These are phyloP conservation scores for Trifolium repens DNA, from an alignment of 306 rosid genomes.

Conservation along the genomic window DNA sequence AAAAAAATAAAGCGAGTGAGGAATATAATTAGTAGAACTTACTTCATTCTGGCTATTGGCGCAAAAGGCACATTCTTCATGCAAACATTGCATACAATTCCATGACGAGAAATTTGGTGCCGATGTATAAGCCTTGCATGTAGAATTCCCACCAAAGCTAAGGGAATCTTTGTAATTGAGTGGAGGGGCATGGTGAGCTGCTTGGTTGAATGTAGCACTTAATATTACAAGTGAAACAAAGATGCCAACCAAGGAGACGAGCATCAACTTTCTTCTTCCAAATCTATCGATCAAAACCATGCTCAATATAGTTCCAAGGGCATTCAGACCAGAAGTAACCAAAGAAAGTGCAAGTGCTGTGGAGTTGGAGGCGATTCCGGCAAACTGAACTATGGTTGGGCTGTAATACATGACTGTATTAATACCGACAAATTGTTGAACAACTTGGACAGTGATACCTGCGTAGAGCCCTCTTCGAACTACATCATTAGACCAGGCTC, in stretches of 20 bases:
- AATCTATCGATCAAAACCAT: slow-evolving; percentile 65
- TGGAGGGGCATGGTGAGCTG: slow-evolving; percentile 63
- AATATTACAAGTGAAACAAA: slow-evolving; percentile 57
- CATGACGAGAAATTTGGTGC: slow-evolving; percentile 56
- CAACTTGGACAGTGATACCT: slow-evolving; percentile 75
- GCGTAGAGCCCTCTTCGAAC: slow-evolving; percentile 81
- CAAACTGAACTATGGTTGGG: slow-evolving; percentile 87
- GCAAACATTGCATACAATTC: slow-evolving; percentile 83
- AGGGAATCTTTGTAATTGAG: slow-evolving; percentile 54
- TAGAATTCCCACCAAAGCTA: slow-evolving; percentile 66
- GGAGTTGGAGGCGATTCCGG: slow-evolving; percentile 78
- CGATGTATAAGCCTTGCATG: slow-evolving; percentile 57
- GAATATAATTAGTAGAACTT: slow-evolving; percentile 41
- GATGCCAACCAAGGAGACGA: slow-evolving; percentile 67
- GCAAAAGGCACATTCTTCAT: slow-evolving; percentile 68
- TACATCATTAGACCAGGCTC: slow-evolving; percentile 51
- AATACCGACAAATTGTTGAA: slow-evolving; percentile 84
- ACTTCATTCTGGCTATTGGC: slow-evolving; percentile 47
- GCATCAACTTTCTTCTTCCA: slow-evolving; percentile 75
- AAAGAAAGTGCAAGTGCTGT: slow-evolving; percentile 84
- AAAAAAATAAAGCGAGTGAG: neutral
- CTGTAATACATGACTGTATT: slow-evolving; percentile 92
- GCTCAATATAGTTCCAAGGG: slow-evolving; percentile 68
- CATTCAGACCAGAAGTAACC: slow-evolving; percentile 73
- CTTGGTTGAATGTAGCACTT: slow-evolving; percentile 55